Percentiles rank a stretch among this genome's conserved stretches.
Evolutionary conservation across 2,329 filamentous ascomycete species (phyloP).

Genomic region (Claviceps fusiformis): DNA sequence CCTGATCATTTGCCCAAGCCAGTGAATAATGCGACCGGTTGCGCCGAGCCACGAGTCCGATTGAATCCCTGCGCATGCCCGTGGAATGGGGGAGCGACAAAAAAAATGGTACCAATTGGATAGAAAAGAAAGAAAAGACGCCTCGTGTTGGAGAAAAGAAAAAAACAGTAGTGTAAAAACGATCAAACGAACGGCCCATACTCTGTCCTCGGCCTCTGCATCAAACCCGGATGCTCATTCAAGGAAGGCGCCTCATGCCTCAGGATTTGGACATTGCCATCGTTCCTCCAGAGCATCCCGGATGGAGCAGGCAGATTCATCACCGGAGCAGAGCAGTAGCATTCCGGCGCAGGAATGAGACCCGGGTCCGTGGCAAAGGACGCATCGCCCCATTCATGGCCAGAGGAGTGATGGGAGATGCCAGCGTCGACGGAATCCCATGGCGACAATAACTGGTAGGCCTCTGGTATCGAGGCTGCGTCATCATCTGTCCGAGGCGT

Average conservation of each 20-base stretch:
- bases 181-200: not conserved
- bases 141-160: too few relatives aligned
- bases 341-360: not conserved
- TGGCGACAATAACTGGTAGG: not conserved
- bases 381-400: not conserved
- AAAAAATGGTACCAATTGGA: too few relatives aligned
- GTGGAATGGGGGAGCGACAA: too few relatives aligned
- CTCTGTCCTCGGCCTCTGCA: not conserved
- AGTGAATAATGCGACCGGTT: too few relatives aligned
- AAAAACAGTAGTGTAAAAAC: not conserved
- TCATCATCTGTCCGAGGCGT: constrained; percentile 1
- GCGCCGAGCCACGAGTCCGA: too few relatives aligned
- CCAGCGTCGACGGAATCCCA: not conserved
- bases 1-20: too few relatives aligned
- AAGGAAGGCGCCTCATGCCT: not conserved
- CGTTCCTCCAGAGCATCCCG: not conserved
- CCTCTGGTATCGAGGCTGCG: not conserved
- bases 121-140: too few relatives aligned
- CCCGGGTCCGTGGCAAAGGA: not conserved
- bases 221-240: not conserved
- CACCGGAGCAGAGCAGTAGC: not conserved
- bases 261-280: not conserved
- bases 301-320: not conserved
- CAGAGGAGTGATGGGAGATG: not conserved
- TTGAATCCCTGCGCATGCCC: too few relatives aligned